Evolutionary conservation across 2,329 filamentous ascomycete species (phyloP).

Genomic region (Aspergillus quadrilineatus): DNA sequence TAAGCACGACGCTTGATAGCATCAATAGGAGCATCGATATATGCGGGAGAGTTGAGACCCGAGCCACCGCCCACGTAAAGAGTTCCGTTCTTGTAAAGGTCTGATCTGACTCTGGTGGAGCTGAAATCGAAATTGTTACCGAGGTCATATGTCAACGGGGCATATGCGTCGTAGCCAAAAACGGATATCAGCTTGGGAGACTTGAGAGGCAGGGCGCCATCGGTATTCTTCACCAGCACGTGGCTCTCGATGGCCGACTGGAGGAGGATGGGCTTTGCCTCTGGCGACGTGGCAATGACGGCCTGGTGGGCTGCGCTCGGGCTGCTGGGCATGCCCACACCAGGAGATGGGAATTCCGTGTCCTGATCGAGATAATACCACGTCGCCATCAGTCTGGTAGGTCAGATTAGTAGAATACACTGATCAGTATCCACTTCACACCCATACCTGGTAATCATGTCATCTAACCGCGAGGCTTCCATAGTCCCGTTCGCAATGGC

Average conservation of each 20-base stretch:
- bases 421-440: background rate
- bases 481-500: slow-evolving; percentile 65
- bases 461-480: slow-evolving; percentile 52
- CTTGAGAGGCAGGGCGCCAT: slow-evolving; percentile 50
- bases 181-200: slow-evolving; percentile 25
- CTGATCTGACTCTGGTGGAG: background rate
- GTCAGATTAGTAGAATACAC: background rate
- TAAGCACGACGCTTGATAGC: background rate
- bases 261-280: slow-evolving; percentile 33
- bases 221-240: slow-evolving; percentile 54
- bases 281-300: slow-evolving; percentile 50
- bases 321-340: slow-evolving; percentile 25
- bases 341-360: slow-evolving; percentile 19
- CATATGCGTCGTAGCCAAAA: slow-evolving; percentile 28
- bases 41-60: background rate
- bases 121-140: background rate
- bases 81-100: slow-evolving; percentile 42
- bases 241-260: slow-evolving; percentile 59
- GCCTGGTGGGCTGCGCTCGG: slow-evolving; percentile 17
- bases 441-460: slow-evolving; percentile 55
- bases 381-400: slow-evolving; percentile 41
- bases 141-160: slow-evolving; percentile 7
- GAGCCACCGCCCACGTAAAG: slow-evolving; percentile 37
- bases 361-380: slow-evolving; percentile 43
- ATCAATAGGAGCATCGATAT: background rate